These are phyloP conservation scores for Thraustotheca clavata DNA, from an alignment of 352 stramenopile species.

Conservation along the genomic window DNA sequence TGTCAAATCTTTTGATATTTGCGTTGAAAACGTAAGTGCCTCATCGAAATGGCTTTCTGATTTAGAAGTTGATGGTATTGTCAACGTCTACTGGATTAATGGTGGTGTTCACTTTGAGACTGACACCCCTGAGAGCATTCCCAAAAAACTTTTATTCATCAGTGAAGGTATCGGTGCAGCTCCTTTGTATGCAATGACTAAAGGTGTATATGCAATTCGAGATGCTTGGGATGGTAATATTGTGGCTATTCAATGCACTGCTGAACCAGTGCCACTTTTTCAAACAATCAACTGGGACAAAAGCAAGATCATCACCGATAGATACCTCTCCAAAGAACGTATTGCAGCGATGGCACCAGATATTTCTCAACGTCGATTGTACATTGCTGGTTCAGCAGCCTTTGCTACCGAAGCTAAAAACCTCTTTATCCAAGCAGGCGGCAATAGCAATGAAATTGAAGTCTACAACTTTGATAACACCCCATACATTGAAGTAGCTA, in stretches of 20 bases:
- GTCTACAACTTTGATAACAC: conserved; percentile 13
- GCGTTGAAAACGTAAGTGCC: not conserved
- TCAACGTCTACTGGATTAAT: conserved; percentile 12
- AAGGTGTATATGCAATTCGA: not conserved
- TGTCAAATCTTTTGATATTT: not conserved
- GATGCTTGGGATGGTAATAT: not conserved
- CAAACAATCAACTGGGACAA: not conserved
- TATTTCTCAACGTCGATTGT: not conserved
- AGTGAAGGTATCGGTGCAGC: not conserved
- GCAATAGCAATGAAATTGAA: not conserved
- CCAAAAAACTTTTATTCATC: not conserved
- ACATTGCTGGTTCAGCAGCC: not conserved
- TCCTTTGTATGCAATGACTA: conserved; percentile 3
- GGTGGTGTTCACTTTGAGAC: not conserved
- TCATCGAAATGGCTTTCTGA: not conserved
- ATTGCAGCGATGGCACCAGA: not conserved
- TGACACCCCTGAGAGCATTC: conserved; percentile 2
- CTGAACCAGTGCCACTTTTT: not conserved
- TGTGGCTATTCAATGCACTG: not conserved
- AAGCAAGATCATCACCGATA: not conserved
- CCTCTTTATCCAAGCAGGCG: not conserved
- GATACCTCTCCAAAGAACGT: not conserved
- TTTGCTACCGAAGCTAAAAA: not conserved
- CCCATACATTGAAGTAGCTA: not conserved
- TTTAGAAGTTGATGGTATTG: not conserved